Base-by-base conservation (phyloP, 495 filamentous ascomycete genomes). In the Daldinia vernicosa region DNA sequence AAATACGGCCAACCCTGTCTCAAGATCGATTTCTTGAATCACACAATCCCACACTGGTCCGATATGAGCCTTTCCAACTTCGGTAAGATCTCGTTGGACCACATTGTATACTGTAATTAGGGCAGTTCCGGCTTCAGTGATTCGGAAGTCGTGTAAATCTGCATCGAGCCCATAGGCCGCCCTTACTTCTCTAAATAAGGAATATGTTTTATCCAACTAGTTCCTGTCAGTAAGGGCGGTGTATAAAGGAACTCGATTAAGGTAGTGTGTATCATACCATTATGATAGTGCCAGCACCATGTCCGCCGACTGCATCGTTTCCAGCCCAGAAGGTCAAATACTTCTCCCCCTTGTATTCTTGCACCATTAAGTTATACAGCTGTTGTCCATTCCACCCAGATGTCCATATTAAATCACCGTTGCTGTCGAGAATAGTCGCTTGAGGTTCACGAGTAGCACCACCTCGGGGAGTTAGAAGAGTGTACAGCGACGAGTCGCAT, bases 321-420 rank as follows among this genome's bases (percentile, higher is more conserved):
- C 84, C 85, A 15, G 78, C 78, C 85, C 85, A 87, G 60, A 85
- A 87, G 0, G 83, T 84, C 40, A 88, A 63, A 73, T 84, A 85
- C 4, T 75, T 73, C 66, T 80, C 72, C 5, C 78, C 81, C 47
- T 77, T 80, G 43, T 79, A 85, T 5, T 60, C 70, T 19, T 81
- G 77, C 1, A 84, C 75, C 66, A 82, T 79, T 15, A 82, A 47
- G 65, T 83, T 82, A 59, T 84, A 84, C 9, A 80, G 73, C 22
- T 77, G 76, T 15, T 75, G 61, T 55, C 80, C 79, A 0, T 39
- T 58, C 57, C 74, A 69, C 4, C 69, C 47, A 39, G 75, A 77
- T 15, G 79, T 80, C 82, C 83, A 84, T 17, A 84, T 77, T 26
- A 84, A 56, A 73, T 81, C 74, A 2, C 83, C 83, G 40, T 81